A percentile compares a stretch with the other conserved stretches of the same genome.
Evolutionary conservation across 2,329 filamentous ascomycete genomes (phyloP).

Genomic region (Mycosphaerelloides madeirae): DNA sequence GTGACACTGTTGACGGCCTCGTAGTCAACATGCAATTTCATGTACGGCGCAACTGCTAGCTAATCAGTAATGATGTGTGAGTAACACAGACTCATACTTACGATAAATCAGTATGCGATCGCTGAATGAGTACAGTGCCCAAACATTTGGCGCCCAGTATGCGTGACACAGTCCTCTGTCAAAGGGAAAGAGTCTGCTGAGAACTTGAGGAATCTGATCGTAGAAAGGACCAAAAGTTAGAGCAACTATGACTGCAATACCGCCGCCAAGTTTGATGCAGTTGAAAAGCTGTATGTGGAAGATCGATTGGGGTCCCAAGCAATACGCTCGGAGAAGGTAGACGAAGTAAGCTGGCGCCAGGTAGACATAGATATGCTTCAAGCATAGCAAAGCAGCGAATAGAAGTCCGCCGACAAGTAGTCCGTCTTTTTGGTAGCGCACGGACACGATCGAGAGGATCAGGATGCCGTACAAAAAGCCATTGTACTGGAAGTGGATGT

Average conservation of each 20-base stretch:
- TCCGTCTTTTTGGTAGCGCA: constrained; percentile 64
- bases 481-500: constrained; percentile 99
- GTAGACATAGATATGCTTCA: constrained; percentile 98
- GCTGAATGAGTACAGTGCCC: constrained; percentile 91
- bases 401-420: constrained; percentile 73
- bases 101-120: constrained; percentile 78
- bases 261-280: constrained; percentile 72
- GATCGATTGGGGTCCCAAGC: constrained; percentile 70
- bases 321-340: constrained; percentile 84
- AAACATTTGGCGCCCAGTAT: constrained; percentile 96
- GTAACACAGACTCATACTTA: constrained; percentile 41
- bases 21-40: constrained; percentile 68
- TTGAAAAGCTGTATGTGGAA: constrained; percentile 74
- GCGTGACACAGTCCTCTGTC: constrained; percentile 90
- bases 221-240: constrained; percentile 89
- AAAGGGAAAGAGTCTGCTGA: constrained; percentile 86
- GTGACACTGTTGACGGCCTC: constrained; percentile 84
- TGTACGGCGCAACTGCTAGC: constrained; percentile 66
- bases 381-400: constrained; percentile 80
- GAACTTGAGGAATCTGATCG: constrained; percentile 77
- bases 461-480: constrained; percentile 91
- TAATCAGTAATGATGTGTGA: constrained; percentile 2
- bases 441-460: constrained; percentile 78
- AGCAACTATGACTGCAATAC: constrained; percentile 66
- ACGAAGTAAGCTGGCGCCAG: constrained; percentile 94